These are phyloP conservation scores for Lotmaria passim DNA, from an alignment of 208 protist genomes.

Conservation along the genomic window DNA sequence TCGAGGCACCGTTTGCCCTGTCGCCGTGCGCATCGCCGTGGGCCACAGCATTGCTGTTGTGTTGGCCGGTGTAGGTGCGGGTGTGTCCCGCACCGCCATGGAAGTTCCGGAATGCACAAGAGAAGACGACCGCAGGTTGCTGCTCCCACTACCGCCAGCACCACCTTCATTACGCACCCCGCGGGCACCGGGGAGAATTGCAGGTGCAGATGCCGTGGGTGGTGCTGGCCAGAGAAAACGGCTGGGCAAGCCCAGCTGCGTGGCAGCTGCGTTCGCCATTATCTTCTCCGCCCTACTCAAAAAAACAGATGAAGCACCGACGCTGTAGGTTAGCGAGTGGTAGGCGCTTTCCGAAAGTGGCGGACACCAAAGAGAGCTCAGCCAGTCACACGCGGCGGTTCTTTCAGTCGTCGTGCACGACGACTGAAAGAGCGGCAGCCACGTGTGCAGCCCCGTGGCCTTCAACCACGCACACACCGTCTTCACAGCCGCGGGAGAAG, in stretches of 20 bases:
- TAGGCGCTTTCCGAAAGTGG: constrained; percentile 13
- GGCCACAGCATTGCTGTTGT: constrained; percentile 29
- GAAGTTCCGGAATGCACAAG: background rate
- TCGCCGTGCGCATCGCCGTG: constrained; percentile 29
- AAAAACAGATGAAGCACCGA: background rate
- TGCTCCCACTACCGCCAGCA: no score
- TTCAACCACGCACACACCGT: constrained; percentile 1
- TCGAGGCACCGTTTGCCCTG: constrained; percentile 9
- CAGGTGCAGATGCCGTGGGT: background rate
- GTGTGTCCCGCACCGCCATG: background rate
- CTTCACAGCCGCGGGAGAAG: background rate
- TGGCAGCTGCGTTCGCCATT: constrained; percentile 36
- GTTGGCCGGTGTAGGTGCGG: background rate
- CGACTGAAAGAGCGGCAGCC: background rate
- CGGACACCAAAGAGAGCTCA: background rate
- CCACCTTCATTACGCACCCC: no score
- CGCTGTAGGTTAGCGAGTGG: constrained; percentile 11
- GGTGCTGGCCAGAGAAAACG: constrained; percentile 50
- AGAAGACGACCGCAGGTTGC: background rate
- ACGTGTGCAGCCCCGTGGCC: background rate
- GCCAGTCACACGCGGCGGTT: background rate
- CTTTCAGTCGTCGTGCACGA: no score
- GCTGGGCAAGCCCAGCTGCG: constrained; percentile 35
- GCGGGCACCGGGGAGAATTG: no score
- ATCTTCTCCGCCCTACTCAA: constrained; percentile 37